Percentiles rank a stretch among this genome's conserved stretches.
Evolutionary conservation across 352 stramenopile species (phyloP).

Genomic region (Phytophthora constricta): DNA sequence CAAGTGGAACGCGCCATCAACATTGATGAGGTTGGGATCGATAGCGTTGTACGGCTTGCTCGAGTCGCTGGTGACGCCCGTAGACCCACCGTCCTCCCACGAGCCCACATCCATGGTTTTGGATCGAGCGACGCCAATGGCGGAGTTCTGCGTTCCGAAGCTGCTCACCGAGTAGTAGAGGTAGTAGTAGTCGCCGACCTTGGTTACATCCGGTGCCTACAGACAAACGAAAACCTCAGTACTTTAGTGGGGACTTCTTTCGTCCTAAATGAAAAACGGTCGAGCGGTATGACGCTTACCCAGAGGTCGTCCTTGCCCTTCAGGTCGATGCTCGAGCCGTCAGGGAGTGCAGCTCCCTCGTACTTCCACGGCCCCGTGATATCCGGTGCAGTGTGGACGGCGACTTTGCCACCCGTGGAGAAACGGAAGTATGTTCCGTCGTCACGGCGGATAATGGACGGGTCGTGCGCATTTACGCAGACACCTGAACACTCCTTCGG

Average conservation of each 20-base stretch:
- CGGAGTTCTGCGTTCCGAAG: slow-evolving; percentile 52
- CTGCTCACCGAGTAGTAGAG: slow-evolving; percentile 63
- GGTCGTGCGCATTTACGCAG: slow-evolving; percentile 47
- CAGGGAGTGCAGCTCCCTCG: slow-evolving; percentile 41
- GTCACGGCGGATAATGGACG: slow-evolving; percentile 40
- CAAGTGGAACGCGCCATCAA: slow-evolving; percentile 37
- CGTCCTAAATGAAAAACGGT: not conserved
- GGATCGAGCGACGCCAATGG: slow-evolving; percentile 47
- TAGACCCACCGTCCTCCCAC: slow-evolving; percentile 48
- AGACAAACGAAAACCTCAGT: not conserved
- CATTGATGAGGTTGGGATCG: slow-evolving; percentile 48
- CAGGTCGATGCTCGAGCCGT: slow-evolving; percentile 50
- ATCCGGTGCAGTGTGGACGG: slow-evolving; percentile 45
- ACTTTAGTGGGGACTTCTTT: not conserved
- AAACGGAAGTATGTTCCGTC: slow-evolving; percentile 60
- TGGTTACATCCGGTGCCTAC: slow-evolving; percentile 46
- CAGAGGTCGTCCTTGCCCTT: slow-evolving; percentile 50
- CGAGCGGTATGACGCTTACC: slow-evolving; percentile 19
- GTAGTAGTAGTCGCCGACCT: slow-evolving; percentile 60
- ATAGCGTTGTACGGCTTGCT: slow-evolving; percentile 58
- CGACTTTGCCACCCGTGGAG: slow-evolving; percentile 47
- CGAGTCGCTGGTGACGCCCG: slow-evolving; percentile 30
- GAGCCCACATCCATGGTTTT: slow-evolving; percentile 47
- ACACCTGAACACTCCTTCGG: slow-evolving; percentile 24
- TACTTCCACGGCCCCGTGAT: slow-evolving; percentile 50